Base-by-base conservation (phyloP, 257 asterid species). In the Euphrasia confusa region DNA sequence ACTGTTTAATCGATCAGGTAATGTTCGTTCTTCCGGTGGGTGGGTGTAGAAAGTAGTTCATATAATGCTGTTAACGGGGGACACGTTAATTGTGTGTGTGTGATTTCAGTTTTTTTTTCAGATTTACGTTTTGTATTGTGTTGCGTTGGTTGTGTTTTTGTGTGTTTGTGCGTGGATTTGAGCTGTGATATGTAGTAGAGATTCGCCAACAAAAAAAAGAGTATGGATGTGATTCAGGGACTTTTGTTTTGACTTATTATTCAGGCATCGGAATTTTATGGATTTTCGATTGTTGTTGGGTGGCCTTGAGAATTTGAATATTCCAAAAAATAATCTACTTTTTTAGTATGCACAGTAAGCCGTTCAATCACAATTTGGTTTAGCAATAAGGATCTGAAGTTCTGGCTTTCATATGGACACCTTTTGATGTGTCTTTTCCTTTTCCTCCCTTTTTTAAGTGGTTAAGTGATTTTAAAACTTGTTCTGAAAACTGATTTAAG, bases 1-100 rank as follows among this genome's bases (percentile, higher is more conserved):
- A 33, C 71, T 32, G 59, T 57, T 54, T 54, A 49, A 55, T 68
- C 62, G 15, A 61, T 64, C 72, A 64, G 79, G 83, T 77, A 78
- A 54, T 67, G 45, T 27, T 15, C 52, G 4, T 68, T 48, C 56
- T 28, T 66, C 28, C 28, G 59, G 26, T 17, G 27, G 14, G 58
- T 53, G 62, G 62, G 56, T 17, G 27, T 18, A 5, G 40, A 49
- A 8, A 63, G 39, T 2, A 30, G 32, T 48, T 30, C 26, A 2
- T 47, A 13, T 17, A 54, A 49, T 64, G 66, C 15, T 64, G 70
- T n/a, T 56, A 8, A 8, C 4, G 56, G 56, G 12, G 49, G 17
- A 45, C 12, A 40, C 69, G 26, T 32, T 56, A 18, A 17, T 14
- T 58, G 48, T 27, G 48, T 42, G 21, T 35, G 56, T 32, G 53